phyloP scores from a whole-genome alignment of 495 filamentous ascomycete genomes.

The Tirmania nivea region DNA sequence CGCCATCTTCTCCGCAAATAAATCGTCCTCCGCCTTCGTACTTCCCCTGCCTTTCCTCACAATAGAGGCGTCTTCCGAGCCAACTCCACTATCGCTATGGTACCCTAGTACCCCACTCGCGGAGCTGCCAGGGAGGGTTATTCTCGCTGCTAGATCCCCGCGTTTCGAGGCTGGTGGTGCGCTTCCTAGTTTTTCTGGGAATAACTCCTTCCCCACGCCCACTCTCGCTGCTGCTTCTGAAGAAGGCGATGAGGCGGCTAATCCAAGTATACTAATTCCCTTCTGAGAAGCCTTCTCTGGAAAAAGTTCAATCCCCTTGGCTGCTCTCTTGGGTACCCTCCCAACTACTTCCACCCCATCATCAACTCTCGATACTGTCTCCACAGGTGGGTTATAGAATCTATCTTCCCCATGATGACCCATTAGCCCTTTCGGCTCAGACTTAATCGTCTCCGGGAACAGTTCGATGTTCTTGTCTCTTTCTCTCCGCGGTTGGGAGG shows the following conservation, averaged over 20 bases:
- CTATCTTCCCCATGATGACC: background rate
- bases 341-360: too few relatives aligned
- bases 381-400: background rate
- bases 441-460: conserved; percentile 9
- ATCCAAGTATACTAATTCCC: background rate
- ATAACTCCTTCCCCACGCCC: conserved; percentile 5
- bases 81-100: background rate
- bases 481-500: background rate
- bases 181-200: conserved; percentile 6
- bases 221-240: background rate
- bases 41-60: conserved; percentile 6
- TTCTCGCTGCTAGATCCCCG: conserved; percentile 6
- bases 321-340: background rate
- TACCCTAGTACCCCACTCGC: conserved; percentile 4
- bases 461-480: conserved; percentile 6
- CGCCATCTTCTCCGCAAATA: conserved; percentile 17
- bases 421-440: conserved; percentile 4
- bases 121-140: conserved; percentile 9
- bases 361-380: background rate
- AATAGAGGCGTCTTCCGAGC: conserved; percentile 7
- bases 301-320: conserved; percentile 10
- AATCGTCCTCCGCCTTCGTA: conserved; percentile 3
- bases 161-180: background rate
- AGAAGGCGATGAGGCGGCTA: background rate
- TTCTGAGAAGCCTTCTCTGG: conserved; percentile 1